Conservation (phyloP, 208 protist species). For the Novymonas esmeraldas region DNA sequence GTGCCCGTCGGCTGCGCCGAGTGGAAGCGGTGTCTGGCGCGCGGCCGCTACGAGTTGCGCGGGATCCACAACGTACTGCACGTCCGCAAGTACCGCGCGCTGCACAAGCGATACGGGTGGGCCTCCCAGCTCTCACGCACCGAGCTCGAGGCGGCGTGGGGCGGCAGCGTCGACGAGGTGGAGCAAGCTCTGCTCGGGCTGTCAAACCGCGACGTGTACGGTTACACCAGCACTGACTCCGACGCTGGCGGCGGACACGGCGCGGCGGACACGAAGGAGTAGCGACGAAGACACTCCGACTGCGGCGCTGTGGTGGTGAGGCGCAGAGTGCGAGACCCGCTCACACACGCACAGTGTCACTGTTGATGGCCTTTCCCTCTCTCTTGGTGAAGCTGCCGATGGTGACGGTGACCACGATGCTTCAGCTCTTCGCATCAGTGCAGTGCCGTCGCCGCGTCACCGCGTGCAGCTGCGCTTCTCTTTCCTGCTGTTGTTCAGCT, state of each 20-base stretch:
- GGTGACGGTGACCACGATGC: too few species aligned
- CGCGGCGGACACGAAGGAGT: too few species aligned
- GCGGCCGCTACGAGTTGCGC: slow-evolving; percentile 57
- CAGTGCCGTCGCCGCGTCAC: too few species aligned
- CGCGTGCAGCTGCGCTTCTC: background rate
- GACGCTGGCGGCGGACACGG: slow-evolving; percentile 10
- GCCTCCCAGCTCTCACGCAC: slow-evolving; percentile 40
- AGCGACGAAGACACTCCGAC: background rate
- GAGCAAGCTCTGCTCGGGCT: slow-evolving; percentile 43
- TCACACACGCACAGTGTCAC: too few species aligned
- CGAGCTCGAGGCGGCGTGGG: slow-evolving; percentile 40
- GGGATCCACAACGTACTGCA: slow-evolving; percentile 51
- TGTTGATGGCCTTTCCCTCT: too few species aligned
- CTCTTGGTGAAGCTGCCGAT: too few species aligned
- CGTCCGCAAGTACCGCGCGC: slow-evolving; percentile 69
- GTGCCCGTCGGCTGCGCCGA: slow-evolving; percentile 38
- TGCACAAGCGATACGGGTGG: slow-evolving; percentile 75
- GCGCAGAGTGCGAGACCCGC: too few species aligned
- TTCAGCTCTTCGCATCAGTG: too few species aligned
- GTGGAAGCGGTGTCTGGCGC: slow-evolving; percentile 65
- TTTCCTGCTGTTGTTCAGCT: background rate
- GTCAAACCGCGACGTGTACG: slow-evolving; percentile 58
- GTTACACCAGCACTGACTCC: slow-evolving; percentile 24
- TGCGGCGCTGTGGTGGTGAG: too few species aligned
- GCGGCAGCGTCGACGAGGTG: slow-evolving; percentile 24